phyloP scores from a whole-genome alignment of 2,329 filamentous ascomycete genomes.

The Ustilaginoidea virens region DNA sequence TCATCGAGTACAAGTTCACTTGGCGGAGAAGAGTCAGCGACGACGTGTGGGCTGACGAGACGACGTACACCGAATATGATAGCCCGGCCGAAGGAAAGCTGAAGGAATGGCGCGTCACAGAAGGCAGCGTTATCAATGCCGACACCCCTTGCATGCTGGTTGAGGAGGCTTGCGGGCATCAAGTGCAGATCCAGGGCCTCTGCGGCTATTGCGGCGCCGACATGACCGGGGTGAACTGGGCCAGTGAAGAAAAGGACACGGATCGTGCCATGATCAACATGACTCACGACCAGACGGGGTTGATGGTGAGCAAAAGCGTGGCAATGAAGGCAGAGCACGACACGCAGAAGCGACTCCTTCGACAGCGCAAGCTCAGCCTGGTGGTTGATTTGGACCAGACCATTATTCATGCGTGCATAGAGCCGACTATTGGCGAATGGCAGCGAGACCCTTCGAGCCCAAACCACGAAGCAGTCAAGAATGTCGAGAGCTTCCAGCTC shows the following conservation, averaged over 20 bases:
- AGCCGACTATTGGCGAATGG: conserved; percentile 94
- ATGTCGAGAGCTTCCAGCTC: conserved; percentile 79
- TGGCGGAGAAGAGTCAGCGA: conserved; percentile 66
- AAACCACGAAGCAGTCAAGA: conserved; percentile 79
- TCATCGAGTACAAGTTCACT: conserved; percentile 80
- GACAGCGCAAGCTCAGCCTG: conserved; percentile 71
- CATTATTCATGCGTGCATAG: conserved; percentile 94
- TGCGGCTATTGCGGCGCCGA: conserved; percentile 90
- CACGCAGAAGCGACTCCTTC: conserved; percentile 66
- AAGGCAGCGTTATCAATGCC: conserved; percentile 46
- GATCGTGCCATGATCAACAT: conserved; percentile 87
- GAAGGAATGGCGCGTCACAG: conserved; percentile 57
- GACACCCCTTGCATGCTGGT: conserved; percentile 55
- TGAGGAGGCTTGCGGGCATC: conserved; percentile 82
- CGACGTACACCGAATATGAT: conserved; percentile 62
- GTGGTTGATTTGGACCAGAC: conserved; percentile 98
- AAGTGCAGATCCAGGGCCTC: conserved; percentile 78
- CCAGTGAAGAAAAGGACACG: conserved; percentile 62
- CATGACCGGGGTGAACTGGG: conserved; percentile 85
- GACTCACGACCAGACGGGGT: conserved; percentile 76
- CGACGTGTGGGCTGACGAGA: conserved; percentile 41
- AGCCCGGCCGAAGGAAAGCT: conserved; percentile 71
- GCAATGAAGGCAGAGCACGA: conserved; percentile 74
- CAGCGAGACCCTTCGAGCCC: conserved; percentile 76
- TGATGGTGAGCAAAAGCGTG: conserved; percentile 73